Conservation (phyloP, 169 alveolate genomes). For the Plasmodium knowlesi region DNA sequence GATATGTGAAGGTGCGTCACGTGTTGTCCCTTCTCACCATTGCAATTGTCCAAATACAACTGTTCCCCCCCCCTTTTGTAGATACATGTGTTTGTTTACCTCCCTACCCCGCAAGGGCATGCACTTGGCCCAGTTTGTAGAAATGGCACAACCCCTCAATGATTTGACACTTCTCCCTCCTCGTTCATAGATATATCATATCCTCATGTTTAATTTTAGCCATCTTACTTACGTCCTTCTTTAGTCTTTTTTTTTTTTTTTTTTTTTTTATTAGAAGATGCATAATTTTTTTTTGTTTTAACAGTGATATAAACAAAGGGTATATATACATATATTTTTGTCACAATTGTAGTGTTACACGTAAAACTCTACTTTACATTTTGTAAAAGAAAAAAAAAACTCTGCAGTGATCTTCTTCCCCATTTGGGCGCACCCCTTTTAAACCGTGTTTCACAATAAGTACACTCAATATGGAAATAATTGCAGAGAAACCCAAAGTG, state of each 20-base stretch:
- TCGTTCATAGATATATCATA: background rate
- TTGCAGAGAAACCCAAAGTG: constrained; percentile 54
- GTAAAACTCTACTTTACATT: background rate
- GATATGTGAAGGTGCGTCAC: background rate
- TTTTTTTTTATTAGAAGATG: background rate
- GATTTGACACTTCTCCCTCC: background rate
- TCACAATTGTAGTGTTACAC: background rate
- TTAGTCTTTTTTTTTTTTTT: constrained; percentile 3
- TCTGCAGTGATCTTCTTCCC: background rate
- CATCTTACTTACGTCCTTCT: background rate
- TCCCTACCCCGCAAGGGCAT: background rate
- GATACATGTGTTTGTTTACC: background rate
- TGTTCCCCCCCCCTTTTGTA: background rate
- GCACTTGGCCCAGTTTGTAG: background rate
- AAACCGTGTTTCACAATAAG: constrained; percentile 11
- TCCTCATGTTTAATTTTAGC: background rate
- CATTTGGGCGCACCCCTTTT: constrained; percentile 9
- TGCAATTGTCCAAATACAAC: background rate
- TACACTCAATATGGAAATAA: constrained; percentile 39
- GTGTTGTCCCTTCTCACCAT: background rate
- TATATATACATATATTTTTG: background rate
- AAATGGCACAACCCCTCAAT: background rate
- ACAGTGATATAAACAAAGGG: background rate
- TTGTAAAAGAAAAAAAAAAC: background rate
- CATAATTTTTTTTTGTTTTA: constrained; percentile 2